These are phyloP conservation scores for Pythium phragmitis DNA, from an alignment of 352 stramenopile species.

Conservation along the genomic window DNA sequence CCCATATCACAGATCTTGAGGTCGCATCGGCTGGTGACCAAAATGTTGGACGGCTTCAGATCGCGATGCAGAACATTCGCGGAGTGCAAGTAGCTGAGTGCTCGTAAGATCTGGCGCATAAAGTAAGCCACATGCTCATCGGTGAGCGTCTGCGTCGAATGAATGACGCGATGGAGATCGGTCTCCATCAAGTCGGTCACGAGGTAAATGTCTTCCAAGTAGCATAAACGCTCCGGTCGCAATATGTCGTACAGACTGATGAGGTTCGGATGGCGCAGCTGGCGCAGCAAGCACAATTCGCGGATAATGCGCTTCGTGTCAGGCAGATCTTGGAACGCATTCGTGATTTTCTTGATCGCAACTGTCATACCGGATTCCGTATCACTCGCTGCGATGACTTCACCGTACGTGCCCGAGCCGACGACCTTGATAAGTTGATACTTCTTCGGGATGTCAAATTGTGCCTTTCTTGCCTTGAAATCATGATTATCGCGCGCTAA, in stretches of 20 bases:
- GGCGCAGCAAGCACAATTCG: slow-evolving; percentile 94
- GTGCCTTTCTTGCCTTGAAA: slow-evolving; percentile 61
- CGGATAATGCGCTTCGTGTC: slow-evolving; percentile 99
- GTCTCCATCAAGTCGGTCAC: slow-evolving; percentile 91
- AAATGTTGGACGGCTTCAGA: slow-evolving; percentile 96
- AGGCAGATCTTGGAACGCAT: slow-evolving; percentile 96
- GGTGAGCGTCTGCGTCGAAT: slow-evolving; percentile 82
- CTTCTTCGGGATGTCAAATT: slow-evolving; percentile 74
- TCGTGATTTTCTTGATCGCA: slow-evolving; percentile 94
- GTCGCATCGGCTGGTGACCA: slow-evolving; percentile 94
- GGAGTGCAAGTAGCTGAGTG: slow-evolving; percentile 93
- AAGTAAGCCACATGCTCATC: slow-evolving; percentile 90
- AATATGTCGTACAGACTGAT: slow-evolving; percentile 80
- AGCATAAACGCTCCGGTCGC: slow-evolving; percentile 53
- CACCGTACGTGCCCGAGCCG: slow-evolving; percentile 89
- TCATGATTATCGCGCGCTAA: slow-evolving; percentile 61
- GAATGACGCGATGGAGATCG: slow-evolving; percentile 89
- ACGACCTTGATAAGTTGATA: slow-evolving; percentile 87
- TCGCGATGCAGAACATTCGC: slow-evolving; percentile 95
- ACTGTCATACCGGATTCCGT: slow-evolving; percentile 40
- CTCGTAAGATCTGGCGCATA: slow-evolving; percentile 90
- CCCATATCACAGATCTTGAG: slow-evolving; percentile 93
- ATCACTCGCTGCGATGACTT: slow-evolving; percentile 83
- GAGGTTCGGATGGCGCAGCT: slow-evolving; percentile 91
- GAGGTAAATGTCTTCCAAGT: slow-evolving; percentile 91